These are phyloP conservation scores for Cryphonectria radicalis DNA, from an alignment of 2,329 filamentous ascomycete genomes.

Conservation along the genomic window DNA sequence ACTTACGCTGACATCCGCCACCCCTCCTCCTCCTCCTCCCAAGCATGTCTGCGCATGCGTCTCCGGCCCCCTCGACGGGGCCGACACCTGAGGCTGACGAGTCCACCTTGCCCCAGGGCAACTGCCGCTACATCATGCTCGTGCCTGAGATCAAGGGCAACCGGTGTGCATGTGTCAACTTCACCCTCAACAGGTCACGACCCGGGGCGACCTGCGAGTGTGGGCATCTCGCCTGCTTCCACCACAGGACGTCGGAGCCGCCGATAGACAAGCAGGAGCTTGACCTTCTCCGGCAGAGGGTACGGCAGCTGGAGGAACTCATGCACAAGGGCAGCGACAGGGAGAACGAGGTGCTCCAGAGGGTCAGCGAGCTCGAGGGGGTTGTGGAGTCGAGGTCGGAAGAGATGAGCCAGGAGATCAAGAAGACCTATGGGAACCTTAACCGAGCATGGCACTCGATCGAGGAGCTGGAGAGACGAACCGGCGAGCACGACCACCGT, in stretches of 20 bases:
- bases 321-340: conserved; percentile 30
- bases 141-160: conserved; percentile 61
- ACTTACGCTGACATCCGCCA: neutral
- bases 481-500: conserved; percentile 43
- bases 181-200: conserved; percentile 57
- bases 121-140: conserved; percentile 63
- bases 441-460: conserved; percentile 58
- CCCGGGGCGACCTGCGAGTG: conserved; percentile 62
- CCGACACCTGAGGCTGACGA: conserved; percentile 44
- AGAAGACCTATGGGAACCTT: conserved; percentile 59
- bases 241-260: conserved; percentile 52
- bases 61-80: conserved; percentile 38
- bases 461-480: conserved; percentile 48
- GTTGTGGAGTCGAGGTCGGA: conserved; percentile 56
- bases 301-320: conserved; percentile 33
- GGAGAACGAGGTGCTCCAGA: conserved; percentile 46
- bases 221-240: conserved; percentile 64
- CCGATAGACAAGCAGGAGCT: conserved; percentile 51
- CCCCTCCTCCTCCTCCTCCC: neutral
- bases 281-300: conserved; percentile 47
- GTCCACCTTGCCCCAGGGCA: conserved; percentile 56
- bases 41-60: conserved; percentile 37
- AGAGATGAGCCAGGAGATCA: conserved; percentile 57
- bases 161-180: conserved; percentile 62
- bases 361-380: conserved; percentile 58